Percentiles rank a stretch among this genome's conserved stretches.
These are phyloP conservation scores for Penicillium crystallinum DNA, from an alignment of 495 filamentous ascomycete genomes.

Conservation along the genomic window DNA sequence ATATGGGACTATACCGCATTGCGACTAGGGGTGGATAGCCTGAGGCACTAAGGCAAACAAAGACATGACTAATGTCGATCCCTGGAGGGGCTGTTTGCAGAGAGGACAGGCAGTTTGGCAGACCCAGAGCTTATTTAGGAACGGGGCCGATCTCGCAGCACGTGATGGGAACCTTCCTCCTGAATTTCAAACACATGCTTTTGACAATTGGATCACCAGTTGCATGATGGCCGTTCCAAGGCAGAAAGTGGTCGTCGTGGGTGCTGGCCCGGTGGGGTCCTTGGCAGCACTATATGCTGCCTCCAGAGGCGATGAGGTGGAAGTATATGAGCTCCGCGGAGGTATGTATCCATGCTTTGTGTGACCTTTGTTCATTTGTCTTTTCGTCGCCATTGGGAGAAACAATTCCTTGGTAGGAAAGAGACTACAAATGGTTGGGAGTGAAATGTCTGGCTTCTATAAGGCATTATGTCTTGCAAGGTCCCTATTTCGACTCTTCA, in stretches of 20 bases:
- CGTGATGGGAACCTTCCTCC: conserved; percentile 18
- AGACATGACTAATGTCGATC: conserved; percentile 5
- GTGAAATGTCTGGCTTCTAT: conserved; percentile 4
- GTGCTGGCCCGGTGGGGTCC: conserved; percentile 89
- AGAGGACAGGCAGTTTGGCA: neutral
- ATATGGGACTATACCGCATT: neutral
- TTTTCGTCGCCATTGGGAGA: neutral
- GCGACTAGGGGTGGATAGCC: neutral
- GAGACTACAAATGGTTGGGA: neutral
- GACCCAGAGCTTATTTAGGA: neutral
- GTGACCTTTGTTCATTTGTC: conserved; percentile 3
- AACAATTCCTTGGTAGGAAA: neutral
- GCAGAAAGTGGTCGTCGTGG: conserved; percentile 78
- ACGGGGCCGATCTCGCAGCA: conserved; percentile 20
- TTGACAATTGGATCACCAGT: neutral
- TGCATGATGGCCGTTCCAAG: conserved; percentile 17
- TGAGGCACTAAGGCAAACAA: neutral
- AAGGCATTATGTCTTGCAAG: conserved; percentile 9
- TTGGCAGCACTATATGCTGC: conserved; percentile 91
- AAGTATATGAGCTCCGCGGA: conserved; percentile 88
- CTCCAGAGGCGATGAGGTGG: conserved; percentile 76
- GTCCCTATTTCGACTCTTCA: conserved; percentile 6
- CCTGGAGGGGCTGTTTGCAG: too few relatives aligned
- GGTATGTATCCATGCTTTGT: conserved; percentile 52
- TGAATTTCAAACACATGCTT: neutral